Evolutionary conservation across 768 basidiomycete genomes (phyloP), one percentile per base, ranked within the genome.

Genomic region (Boletus sensibilis): DNA sequence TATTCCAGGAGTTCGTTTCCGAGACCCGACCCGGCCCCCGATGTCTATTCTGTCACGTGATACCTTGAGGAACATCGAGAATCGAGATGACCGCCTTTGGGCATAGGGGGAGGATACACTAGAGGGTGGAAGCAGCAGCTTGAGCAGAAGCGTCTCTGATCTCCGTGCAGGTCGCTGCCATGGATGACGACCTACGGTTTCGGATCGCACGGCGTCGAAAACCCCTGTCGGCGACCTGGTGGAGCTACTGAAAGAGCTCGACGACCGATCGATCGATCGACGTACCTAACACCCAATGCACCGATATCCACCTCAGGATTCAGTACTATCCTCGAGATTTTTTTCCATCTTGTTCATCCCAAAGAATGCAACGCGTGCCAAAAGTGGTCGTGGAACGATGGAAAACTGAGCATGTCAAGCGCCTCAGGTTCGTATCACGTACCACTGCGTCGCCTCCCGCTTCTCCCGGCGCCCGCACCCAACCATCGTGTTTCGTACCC

Each of bases 131-230:
- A 27, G 6, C 37, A 43, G 18, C 29, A 4, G 27, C 27, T 27
- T 27, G 27, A 21, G 3, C 16, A 51, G 48, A 9, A 48, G 11
- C 21, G 8, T 10, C 21, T 4, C 21, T 25, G 11, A 41, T 33
- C 21, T 41, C 50, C 58, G 35, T 41, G 21, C 27, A 13, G 25
- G 34, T 48, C 31, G 31, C 23, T 16, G n/a, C 23, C 11, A 12
- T 46, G 3, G 23, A 34, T 5, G 29, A 41, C 34, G 23, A 47
- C 20, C 33, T 9, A 40, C 21, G 49, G 50, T 40, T 29, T 23
- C 16, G 53, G 31, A 54, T 54, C 52, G 51, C 59, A 35, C 59
- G 41, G 42, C 27, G 41, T 33, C 34, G n/a, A 38, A 16, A 14
- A n/a, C 40, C 23, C 27, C 27, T 20, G 31, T 31, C 31, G 25